phyloP scores from a whole-genome alignment of 176 grass and related monocot species.

The Ampelocalamus luodianensis region DNA sequence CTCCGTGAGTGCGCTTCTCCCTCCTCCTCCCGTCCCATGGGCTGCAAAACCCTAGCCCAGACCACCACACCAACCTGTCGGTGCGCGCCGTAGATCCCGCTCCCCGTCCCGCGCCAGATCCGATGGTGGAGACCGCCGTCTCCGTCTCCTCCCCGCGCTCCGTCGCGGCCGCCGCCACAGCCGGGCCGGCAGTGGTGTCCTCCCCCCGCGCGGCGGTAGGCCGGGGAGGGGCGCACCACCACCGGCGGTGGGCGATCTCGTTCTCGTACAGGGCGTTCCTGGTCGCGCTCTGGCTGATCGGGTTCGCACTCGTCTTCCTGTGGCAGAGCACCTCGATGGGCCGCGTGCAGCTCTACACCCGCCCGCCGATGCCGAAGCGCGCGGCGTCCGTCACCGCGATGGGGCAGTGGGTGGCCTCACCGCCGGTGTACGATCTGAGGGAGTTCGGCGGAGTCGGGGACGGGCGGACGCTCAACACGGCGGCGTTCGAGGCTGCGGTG shows the following conservation, averaged over 20 bases:
- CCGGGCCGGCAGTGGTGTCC: conserved; percentile 11
- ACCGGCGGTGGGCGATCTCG: conserved; percentile 50
- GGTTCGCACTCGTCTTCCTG: conserved; percentile 60
- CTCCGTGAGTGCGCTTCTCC: conserved; percentile 23
- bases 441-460: conserved; percentile 85
- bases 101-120: conserved; percentile 8
- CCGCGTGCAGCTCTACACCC: conserved; percentile 53
- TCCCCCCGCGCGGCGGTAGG: conserved; percentile 36
- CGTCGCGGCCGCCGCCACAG: not conserved
- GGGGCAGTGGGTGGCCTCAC: conserved; percentile 54
- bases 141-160: conserved; percentile 36
- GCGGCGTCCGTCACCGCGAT: conserved; percentile 27
- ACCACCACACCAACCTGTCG: conserved; percentile 41
- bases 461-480: conserved; percentile 70
- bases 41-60: not conserved
- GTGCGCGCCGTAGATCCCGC: conserved; percentile 45
- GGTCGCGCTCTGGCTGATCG: conserved; percentile 58
- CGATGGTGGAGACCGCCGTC: conserved; percentile 47
- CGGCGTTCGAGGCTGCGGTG: conserved; percentile 73
- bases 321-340: conserved; percentile 70
- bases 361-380: conserved; percentile 47
- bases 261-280: conserved; percentile 42
- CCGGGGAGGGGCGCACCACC: conserved; percentile 39
- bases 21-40: not conserved
- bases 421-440: conserved; percentile 63